Evolutionary conservation across 352 stramenopile genomes (phyloP), one percentile per base, ranked within the genome.

Genomic region (Aphanomyces euteiches): DNA sequence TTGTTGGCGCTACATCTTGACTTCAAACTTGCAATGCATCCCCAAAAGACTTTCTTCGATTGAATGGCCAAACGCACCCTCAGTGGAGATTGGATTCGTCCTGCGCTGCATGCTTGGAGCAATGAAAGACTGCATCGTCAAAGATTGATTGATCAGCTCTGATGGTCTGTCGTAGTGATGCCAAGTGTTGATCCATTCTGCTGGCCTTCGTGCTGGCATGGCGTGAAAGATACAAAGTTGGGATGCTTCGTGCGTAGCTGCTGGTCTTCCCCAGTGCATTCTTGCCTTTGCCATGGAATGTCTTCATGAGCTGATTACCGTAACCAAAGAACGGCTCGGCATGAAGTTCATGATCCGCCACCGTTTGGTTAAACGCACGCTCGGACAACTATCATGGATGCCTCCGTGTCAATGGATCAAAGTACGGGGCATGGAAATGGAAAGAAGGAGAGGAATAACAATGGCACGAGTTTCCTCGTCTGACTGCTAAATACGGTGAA

Each of bases 101-200:
- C 73, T 68, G n/a, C 82, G 83, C 53, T 83, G 90, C 15, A 69
- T 85, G 87, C 74, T 82, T 83, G 37, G 82, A 79, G 43, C 73
- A 79, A 28, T 73, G 72, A 81, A 93, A 90, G 36, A 79, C 71
- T 5, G 81, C 78, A 72, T 93, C 81, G 34, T 91, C 83, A 28
- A 93, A 88, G 56, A 93, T 90, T 15, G 69, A 67, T 76, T 93
- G 79, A 7, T 66, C 73, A 5, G 77, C 72, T 43, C 79, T 57
- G n/a, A 90, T 71, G 37, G 89, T 70, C 72, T 88, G 64, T 34
- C 84, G 85, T 56, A 99, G 75, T 19, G 89, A 93, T 63, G 99
- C 83, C 57, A 99, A 84, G 75, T 98, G 95, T n/a, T 94, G 84
- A 74, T 99, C 96, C 45, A 99, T 89, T 37, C 96, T 93, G 64